Conservation (phyloP, 192 early-diverging fungal species). For the Backusella psychrophila region DNA sequence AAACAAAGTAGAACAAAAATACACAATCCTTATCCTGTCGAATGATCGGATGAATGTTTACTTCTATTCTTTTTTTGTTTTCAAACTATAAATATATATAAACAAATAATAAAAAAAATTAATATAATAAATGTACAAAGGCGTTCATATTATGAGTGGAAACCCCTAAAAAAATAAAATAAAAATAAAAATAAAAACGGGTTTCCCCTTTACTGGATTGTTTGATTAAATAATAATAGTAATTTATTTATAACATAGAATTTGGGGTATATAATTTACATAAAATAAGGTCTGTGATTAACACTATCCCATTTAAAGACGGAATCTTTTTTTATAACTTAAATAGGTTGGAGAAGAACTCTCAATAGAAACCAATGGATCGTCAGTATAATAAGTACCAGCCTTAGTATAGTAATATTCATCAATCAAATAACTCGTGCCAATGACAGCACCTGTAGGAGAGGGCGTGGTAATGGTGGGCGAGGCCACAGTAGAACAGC, state of each 20-base stretch:
- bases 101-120: not conserved
- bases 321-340: not conserved
- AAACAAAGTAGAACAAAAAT: too few species aligned
- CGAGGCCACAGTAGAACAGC: not conserved
- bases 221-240: too few species aligned
- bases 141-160: too few species aligned
- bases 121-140: not conserved
- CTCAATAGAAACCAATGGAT: not conserved
- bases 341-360: constrained; percentile 5
- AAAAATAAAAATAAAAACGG: not conserved
- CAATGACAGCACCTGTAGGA: constrained; percentile 7
- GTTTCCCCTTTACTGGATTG: not conserved
- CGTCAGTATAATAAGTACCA: not conserved
- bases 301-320: not conserved
- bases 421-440: not conserved
- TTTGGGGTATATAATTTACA: not conserved
- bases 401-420: constrained; percentile 3
- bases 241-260: not conserved
- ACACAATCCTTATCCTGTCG: not conserved
- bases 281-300: too few species aligned
- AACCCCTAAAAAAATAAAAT: not conserved
- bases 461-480: not conserved
- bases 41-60: not conserved
- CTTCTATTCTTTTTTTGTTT: not conserved
- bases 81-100: not conserved